Evolutionary conservation across 192 early-diverging fungal genomes (phyloP).

Genomic region (Coemansia sp.): DNA sequence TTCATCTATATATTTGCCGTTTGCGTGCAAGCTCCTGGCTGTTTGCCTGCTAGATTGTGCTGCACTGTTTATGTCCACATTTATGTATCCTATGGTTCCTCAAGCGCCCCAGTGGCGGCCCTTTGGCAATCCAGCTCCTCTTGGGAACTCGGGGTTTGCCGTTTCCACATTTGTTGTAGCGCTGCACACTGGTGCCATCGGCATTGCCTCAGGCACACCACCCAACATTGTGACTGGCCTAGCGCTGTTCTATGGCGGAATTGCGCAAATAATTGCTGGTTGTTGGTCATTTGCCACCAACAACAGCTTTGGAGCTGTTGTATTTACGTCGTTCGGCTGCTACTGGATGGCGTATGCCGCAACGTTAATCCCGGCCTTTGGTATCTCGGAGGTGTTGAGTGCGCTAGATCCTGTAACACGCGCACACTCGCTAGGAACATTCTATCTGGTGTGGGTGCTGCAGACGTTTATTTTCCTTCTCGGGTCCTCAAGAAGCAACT

Average conservation of each 20-base stretch:
- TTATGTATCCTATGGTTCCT: slow-evolving; percentile 1
- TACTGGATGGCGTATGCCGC: slow-evolving; percentile 61
- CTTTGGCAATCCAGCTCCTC: slow-evolving; percentile 32
- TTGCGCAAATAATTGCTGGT: slow-evolving; percentile 38
- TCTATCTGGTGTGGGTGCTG: slow-evolving; percentile 54
- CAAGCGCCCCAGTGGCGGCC: slow-evolving; percentile 1
- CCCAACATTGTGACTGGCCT: slow-evolving; percentile 38
- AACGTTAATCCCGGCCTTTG: slow-evolving; percentile 53
- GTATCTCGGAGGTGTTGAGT: slow-evolving; percentile 44
- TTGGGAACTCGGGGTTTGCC: slow-evolving; percentile 48
- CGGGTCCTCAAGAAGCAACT: slow-evolving; percentile 50
- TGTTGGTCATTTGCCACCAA: slow-evolving; percentile 41
- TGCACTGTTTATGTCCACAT: not conserved
- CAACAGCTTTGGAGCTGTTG: slow-evolving; percentile 34
- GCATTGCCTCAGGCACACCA: slow-evolving; percentile 30
- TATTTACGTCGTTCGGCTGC: slow-evolving; percentile 50
- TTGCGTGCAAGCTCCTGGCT: too few species aligned
- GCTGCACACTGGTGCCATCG: slow-evolving; percentile 40
- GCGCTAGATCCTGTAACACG: slow-evolving; percentile 37
- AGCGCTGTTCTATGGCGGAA: slow-evolving; percentile 43
- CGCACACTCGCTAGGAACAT: slow-evolving; percentile 51
- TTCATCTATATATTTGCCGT: not conserved
- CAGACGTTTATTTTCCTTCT: slow-evolving; percentile 58
- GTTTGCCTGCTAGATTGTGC: not conserved
- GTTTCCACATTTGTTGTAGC: slow-evolving; percentile 36